Base-by-base conservation (phyloP, 1,284 basidiomycete genomes). In the Tylopilus sp. region DNA sequence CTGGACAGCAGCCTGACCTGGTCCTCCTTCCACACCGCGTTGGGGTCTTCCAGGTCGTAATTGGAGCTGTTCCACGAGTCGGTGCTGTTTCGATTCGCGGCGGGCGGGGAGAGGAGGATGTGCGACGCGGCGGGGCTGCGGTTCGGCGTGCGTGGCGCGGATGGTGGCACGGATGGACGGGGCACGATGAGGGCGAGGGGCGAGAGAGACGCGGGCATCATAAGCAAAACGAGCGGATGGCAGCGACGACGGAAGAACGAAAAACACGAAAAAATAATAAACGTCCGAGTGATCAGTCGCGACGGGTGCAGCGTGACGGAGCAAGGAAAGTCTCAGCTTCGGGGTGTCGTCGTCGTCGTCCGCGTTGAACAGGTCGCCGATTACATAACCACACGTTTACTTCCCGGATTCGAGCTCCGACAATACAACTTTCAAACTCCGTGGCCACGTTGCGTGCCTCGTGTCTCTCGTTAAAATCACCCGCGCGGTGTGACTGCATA, bases 51-150 rank as follows among this genome's bases (percentile, higher is more conserved):
- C 44, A 71, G 63, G 50, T 84, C 80, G 60, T 79, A 79, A 61
- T 82, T 87, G 22, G 88, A 90, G 66, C 86, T 88, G 67, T 85
- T 87, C 88, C 88, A 90, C 66, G 86, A 89, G 68, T 88, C 86
- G 10, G 84, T 83, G 69, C 86, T 89, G 67, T 84, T 86, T 58
- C 88, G 78, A 63, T 86, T 82, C 17, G 72, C 73, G 15, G 77
- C 66, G 0, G 69, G 67, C 5, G 80, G 70, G 5, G 80, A 68
- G 52, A 84, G 78, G 57, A 83, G 69, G 57, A 82, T 63, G 56
- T 76, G 71, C 4, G 78, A 74, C 46, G 72, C 72, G 51, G 60
- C 64, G 14, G 80, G 76, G 7, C 79, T 80, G 48, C 68, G 63
- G 57, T 71, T 72, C 32, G 83, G 83, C 0, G 83, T 84, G 50